Base-by-base conservation (phyloP, 345 rosid genomes). In the Mercurialis annua region DNA sequence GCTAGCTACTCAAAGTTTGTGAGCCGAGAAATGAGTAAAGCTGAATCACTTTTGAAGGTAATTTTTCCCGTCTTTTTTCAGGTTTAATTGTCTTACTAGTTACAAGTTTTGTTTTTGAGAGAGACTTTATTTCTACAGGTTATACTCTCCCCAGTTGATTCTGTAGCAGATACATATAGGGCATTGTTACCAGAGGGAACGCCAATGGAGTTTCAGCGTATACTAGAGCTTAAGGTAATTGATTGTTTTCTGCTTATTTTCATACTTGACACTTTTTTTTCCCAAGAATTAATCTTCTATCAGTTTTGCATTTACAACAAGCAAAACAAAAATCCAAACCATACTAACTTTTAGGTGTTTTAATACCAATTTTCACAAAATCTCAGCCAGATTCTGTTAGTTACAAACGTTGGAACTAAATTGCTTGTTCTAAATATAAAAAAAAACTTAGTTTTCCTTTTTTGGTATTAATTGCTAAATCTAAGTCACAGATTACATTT, bases 11-110 rank as follows among this genome's bases (percentile, higher is more conserved):
- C 92, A 8, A 91, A 89, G 85, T 94, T 94, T 73, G 95, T 94
- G 49, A 94, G 93, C 81, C 93, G 98, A 67, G 98, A 91, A 85
- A 94, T 94, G 99, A 91, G 99, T 86, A 89, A 90, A 86, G 99
- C 98, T 65, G 99, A 94, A 88, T 98, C 99, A 71, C 96, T 94
- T 68, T 81, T 94, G 65, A 94, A 94, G 98, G 96, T 89, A n/a
- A n/a, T n/a, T 67, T 58, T 65, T n/a, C 62, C 59, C 51, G 55
- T 30, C 57, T 70, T 15, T 3, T 65, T 58, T 36, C 26, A 34
- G 47, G 7, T 43, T 49, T 55, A 59, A 17, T 60, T 27, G 52
- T 64, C 57, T 71, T 49, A 24, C 38, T 20, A n/a, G 8, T 62
- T 60, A 26, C 16, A 27, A 10, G 7, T 24, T 38, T 42, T 53